These are phyloP conservation scores for Simplicillium sp. DNA, from an alignment of 2,329 filamentous ascomycete genomes.

Conservation along the genomic window DNA sequence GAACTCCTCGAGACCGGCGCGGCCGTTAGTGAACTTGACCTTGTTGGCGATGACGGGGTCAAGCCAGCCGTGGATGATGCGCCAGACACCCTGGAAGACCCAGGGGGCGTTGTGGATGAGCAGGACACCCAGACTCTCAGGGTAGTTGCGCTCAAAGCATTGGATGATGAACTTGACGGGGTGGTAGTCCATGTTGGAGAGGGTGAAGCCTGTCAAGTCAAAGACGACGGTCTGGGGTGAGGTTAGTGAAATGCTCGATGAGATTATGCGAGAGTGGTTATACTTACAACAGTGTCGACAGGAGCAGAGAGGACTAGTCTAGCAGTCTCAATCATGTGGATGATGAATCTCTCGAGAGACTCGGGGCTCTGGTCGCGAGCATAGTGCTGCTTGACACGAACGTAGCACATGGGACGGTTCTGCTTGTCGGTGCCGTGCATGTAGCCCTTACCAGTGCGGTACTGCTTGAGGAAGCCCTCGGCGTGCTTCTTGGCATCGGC, in stretches of 20 bases:
- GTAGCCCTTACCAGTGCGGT: constrained; percentile 87
- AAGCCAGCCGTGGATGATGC: constrained; percentile 81
- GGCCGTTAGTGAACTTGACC: constrained; percentile 76
- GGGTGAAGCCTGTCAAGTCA: constrained; percentile 78
- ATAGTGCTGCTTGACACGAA: constrained; percentile 73
- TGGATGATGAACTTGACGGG: constrained; percentile 96
- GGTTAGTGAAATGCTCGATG: neutral
- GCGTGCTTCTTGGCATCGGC: constrained; percentile 52
- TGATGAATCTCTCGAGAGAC: constrained; percentile 78
- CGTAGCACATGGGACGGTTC: constrained; percentile 78
- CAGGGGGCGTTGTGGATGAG: constrained; percentile 86
- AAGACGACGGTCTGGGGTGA: constrained; percentile 33
- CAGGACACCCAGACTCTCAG: constrained; percentile 73
- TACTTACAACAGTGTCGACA: constrained; percentile 72
- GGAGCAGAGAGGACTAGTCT: constrained; percentile 70
- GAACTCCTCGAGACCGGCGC: constrained; percentile 63
- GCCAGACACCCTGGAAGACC: constrained; percentile 88
- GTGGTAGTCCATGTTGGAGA: constrained; percentile 90
- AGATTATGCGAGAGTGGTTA: neutral
- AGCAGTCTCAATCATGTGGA: constrained; percentile 88
- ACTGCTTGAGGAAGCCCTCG: constrained; percentile 71
- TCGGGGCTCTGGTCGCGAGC: constrained; percentile 74
- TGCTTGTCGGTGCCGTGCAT: constrained; percentile 79
- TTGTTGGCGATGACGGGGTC: constrained; percentile 86
- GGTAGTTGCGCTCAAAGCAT: constrained; percentile 91